Percentiles rank a stretch among this genome's conserved stretches.
phyloP scores from a whole-genome alignment of 2,329 filamentous ascomycete species.

The Hypoxylon sp. region DNA sequence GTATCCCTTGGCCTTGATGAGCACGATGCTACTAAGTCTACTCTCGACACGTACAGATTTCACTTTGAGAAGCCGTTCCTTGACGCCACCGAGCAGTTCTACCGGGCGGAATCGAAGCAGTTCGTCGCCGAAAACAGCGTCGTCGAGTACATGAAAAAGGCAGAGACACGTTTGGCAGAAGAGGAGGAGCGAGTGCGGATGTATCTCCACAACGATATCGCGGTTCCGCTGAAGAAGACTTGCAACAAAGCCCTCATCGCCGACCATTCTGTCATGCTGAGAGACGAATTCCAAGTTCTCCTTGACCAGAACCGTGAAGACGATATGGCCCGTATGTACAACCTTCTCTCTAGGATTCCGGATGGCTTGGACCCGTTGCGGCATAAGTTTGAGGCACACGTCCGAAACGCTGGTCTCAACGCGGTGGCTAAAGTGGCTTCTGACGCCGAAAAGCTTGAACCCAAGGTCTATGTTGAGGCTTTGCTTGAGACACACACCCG shows the following conservation, averaged over 20 bases:
- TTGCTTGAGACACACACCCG: conserved; percentile 93
- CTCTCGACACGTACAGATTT: conserved; percentile 91
- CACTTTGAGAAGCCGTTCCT: conserved; percentile 96
- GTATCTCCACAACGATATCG: conserved; percentile 92
- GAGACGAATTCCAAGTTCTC: conserved; percentile 95
- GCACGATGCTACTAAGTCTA: conserved; percentile 91
- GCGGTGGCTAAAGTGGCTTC: conserved; percentile 92
- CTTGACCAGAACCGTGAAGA: conserved; percentile 95
- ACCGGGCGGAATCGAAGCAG: conserved; percentile 89
- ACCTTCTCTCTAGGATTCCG: conserved; percentile 85
- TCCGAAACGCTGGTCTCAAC: conserved; percentile 86
- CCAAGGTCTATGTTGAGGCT: conserved; percentile 96
- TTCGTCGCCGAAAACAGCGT: conserved; percentile 98
- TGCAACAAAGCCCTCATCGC: conserved; percentile 92
- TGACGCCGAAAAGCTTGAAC: conserved; percentile 90
- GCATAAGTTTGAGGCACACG: conserved; percentile 89
- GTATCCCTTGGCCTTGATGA: conserved; percentile 95
- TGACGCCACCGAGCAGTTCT: conserved; percentile 84
- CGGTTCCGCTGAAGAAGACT: conserved; percentile 81
- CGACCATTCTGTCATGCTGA: conserved; percentile 84
- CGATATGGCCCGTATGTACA: conserved; percentile 97
- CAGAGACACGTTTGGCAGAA: conserved; percentile 86
- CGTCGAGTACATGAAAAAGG: conserved; percentile 99
- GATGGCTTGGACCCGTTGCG: conserved; percentile 92
- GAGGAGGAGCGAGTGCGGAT: conserved; percentile 94